These are phyloP conservation scores for Xylaria sp. DNA, from an alignment of 2,329 filamentous ascomycete species.

Conservation along the genomic window DNA sequence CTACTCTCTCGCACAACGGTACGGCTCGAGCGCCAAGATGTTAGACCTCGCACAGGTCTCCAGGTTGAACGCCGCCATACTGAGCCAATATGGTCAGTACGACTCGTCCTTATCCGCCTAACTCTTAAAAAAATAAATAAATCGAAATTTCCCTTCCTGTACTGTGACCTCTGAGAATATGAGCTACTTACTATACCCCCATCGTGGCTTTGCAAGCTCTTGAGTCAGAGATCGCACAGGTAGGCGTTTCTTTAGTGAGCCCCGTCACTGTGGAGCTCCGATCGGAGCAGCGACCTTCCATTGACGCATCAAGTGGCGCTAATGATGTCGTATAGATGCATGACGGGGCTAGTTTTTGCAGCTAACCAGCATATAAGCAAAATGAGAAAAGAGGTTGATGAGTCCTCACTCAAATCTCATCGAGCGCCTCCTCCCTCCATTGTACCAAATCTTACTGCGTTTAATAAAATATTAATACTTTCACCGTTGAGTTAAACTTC, in stretches of 20 bases:
- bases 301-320: slow-evolving; percentile 40
- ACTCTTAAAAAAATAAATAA: neutral
- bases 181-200: neutral
- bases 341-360: slow-evolving; percentile 20
- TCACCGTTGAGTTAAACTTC: too few species aligned
- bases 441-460: too few species aligned
- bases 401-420: too few species aligned
- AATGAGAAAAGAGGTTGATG: neutral
- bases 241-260: slow-evolving; percentile 5
- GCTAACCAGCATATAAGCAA: slow-evolving; percentile 3
- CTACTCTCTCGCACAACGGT: slow-evolving; percentile 84
- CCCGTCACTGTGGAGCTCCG: slow-evolving; percentile 36
- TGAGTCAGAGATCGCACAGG: slow-evolving; percentile 28
- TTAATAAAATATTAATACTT: too few species aligned
- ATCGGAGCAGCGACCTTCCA: slow-evolving; percentile 45
- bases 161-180: neutral
- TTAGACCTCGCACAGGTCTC: slow-evolving; percentile 80
- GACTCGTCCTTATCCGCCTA: neutral
- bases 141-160: neutral
- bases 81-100: slow-evolving; percentile 19
- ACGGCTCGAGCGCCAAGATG: slow-evolving; percentile 79
- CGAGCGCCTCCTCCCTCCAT: too few species aligned
- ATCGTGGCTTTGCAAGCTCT: neutral
- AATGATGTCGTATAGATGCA: slow-evolving; percentile 24
- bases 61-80: slow-evolving; percentile 75